phyloP scores from a whole-genome alignment of 257 asterid species.

The Leptodermis oblonga region DNA sequence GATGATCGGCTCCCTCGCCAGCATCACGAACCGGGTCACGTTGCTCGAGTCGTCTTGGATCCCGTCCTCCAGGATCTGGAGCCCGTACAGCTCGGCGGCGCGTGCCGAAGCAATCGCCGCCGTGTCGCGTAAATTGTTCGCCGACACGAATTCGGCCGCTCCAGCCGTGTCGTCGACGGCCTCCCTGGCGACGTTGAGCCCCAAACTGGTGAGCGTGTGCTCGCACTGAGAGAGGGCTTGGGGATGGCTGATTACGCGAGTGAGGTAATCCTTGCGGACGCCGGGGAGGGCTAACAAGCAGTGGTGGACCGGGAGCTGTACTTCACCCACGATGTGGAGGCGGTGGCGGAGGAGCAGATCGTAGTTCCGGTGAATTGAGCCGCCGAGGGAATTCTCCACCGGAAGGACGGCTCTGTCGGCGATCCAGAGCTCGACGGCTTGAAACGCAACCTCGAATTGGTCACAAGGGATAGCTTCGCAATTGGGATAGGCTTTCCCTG shows the following conservation, averaged over 20 bases:
- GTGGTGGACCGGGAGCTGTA: slow-evolving; percentile 86
- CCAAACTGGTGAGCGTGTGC: slow-evolving; percentile 62
- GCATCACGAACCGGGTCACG: slow-evolving; percentile 84
- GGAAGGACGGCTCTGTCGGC: slow-evolving; percentile 90
- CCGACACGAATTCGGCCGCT: slow-evolving; percentile 73
- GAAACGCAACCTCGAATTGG: slow-evolving; percentile 86
- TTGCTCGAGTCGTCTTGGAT: slow-evolving; percentile 81
- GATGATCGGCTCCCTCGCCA: slow-evolving; percentile 81
- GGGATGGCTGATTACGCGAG: slow-evolving; percentile 82
- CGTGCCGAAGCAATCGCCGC: slow-evolving; percentile 89
- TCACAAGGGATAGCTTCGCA: slow-evolving; percentile 90
- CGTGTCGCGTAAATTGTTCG: slow-evolving; percentile 58
- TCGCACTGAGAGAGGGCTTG: slow-evolving; percentile 90
- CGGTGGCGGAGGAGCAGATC: slow-evolving; percentile 96
- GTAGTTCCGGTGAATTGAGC: slow-evolving; percentile 87
- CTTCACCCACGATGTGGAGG: slow-evolving; percentile 94
- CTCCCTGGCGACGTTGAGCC: slow-evolving; percentile 56
- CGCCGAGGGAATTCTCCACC: slow-evolving; percentile 87
- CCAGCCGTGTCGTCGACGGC: slow-evolving; percentile 90
- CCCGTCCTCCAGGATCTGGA: slow-evolving; percentile 56
- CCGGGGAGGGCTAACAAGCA: slow-evolving; percentile 86
- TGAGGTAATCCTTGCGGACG: slow-evolving; percentile 47
- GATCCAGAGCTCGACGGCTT: slow-evolving; percentile 86
- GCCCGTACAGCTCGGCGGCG: slow-evolving; percentile 79
- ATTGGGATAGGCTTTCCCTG: slow-evolving; percentile 74